Base-by-base conservation (phyloP, 2,329 filamentous ascomycete species). In the Beauveria medogensis region DNA sequence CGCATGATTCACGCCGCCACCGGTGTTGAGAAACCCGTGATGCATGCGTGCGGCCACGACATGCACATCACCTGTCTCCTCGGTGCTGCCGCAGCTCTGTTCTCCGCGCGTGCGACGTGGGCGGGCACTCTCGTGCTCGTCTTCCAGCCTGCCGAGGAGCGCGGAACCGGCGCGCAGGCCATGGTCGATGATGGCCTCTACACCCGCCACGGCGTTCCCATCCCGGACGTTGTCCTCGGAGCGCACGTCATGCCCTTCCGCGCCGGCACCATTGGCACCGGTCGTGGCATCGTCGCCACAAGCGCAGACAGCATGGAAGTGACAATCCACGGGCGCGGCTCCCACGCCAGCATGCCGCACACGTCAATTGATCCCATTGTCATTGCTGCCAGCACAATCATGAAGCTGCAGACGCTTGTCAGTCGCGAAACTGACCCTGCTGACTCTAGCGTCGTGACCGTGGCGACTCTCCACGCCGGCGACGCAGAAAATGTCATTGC, bases 11-110 rank as follows among this genome's bases (percentile, higher is more conserved):
- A 59, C 37, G 77, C 80, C 64, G 61, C 69, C 2, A 75, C 81
- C 9, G 82, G 82, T 0, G 68, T 74, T 0, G 72, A 77, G 59
- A 79, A 79, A 57, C 80, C 82, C 0, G 81, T 86, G 0, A 88
- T 89, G 85, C 86, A 89, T 69, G 85, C 85, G 24, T 89, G 85
- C 68, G 86, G 86, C 0, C 86, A 89, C 66, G 85, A 87, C 65
- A 82, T 86, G 74, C 85, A 89, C 67, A 81, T 88, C 28, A 78
- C 82, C 0, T 74, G 75, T 37, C 73, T 88, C 3, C 74, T 89
- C 1, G 86, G 79, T 0, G 80, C 81, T 0, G 78, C 82, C 0
- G 74, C 80, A 22, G 73, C 79, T 0, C 73, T 90, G 0, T 70
- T 77, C 1, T 70, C 69, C 0, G 69, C 73, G 0, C 74, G 70